Evolutionary conservation across 306 rosid species (phyloP).

Genomic region (Cercis canadensis): DNA sequence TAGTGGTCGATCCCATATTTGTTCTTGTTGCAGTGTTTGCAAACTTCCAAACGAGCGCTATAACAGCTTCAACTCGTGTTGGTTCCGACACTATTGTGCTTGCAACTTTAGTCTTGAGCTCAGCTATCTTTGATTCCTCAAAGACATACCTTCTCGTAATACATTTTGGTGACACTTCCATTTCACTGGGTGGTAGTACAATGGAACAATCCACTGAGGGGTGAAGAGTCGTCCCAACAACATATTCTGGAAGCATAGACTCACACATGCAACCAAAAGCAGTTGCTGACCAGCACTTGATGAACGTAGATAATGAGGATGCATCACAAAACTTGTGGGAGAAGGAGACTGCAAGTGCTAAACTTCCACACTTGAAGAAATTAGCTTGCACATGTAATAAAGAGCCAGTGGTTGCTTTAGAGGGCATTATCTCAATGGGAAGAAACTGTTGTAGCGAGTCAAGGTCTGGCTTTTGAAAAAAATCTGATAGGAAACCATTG

Average conservation of each 20-base stretch:
- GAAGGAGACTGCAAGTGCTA: constrained; percentile 33
- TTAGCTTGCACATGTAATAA: constrained; percentile 42
- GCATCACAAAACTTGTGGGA: constrained; percentile 55
- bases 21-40: constrained; percentile 21
- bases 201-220: not conserved
- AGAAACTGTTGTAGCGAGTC: constrained; percentile 26
- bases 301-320: constrained; percentile 31
- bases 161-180: not conserved
- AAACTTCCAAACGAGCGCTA: constrained; percentile 48
- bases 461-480: constrained; percentile 41
- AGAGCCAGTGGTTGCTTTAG: not conserved
- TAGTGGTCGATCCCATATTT: not conserved
- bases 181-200: not conserved
- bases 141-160: constrained; percentile 40
- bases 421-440: not conserved
- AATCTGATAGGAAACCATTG: constrained; percentile 13
- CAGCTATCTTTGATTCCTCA: constrained; percentile 30
- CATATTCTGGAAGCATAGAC: not conserved
- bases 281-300: constrained; percentile 32
- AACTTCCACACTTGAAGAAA: constrained; percentile 49
- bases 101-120: constrained; percentile 31
- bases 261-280: constrained; percentile 5
- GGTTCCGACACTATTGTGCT: constrained; percentile 23
- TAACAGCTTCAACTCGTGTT: constrained; percentile 44
- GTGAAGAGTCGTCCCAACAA: constrained; percentile 17